Conservation (phyloP, 345 rosid species). For the Garcia nutans region DNA sequence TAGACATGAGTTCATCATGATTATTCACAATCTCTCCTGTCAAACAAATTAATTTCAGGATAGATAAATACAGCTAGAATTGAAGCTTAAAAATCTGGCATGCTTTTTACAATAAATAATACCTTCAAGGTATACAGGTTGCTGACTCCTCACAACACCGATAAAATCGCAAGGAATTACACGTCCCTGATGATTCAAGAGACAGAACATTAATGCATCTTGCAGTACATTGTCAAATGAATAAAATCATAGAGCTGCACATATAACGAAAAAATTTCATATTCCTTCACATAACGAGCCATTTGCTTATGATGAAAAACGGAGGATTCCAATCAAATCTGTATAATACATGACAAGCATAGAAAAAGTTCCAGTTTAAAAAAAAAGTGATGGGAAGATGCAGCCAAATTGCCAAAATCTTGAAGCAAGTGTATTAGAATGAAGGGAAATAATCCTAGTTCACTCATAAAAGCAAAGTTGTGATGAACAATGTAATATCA, state of each 20-base stretch:
- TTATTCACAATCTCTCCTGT: slow-evolving; percentile 88
- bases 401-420: neutral
- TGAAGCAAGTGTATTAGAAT: neutral
- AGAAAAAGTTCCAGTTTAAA: neutral
- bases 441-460: neutral
- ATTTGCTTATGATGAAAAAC: too few relatives aligned
- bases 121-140: slow-evolving; percentile 91
- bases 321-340: neutral
- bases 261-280: neutral
- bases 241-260: slow-evolving; percentile 5
- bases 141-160: slow-evolving; percentile 85
- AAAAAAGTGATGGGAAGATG: neutral
- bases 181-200: slow-evolving; percentile 65
- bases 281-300: neutral
- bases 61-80: neutral
- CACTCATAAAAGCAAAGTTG: neutral
- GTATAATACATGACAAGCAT: neutral
- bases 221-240: neutral
- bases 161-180: slow-evolving; percentile 92
- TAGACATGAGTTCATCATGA: slow-evolving; percentile 99
- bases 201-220: slow-evolving; percentile 1
- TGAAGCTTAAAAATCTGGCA: neutral
- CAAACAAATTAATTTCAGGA: slow-evolving; percentile 11
- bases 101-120: neutral
- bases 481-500: neutral